These are phyloP conservation scores for Emydomyces testavorans DNA, from an alignment of 2,329 filamentous ascomycete genomes.

Conservation along the genomic window DNA sequence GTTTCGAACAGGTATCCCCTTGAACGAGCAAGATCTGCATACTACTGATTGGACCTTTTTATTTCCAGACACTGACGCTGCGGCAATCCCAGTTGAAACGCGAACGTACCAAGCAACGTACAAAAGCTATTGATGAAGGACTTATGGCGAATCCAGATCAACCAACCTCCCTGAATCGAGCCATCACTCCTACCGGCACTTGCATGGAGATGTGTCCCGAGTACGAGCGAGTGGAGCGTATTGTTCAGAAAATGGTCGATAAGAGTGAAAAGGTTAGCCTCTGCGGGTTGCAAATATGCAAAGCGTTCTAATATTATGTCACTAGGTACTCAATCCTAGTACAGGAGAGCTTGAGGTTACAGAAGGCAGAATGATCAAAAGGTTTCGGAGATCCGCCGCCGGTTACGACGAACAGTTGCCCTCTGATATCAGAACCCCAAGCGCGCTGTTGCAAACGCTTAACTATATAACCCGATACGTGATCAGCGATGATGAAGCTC, in stretches of 20 bases:
- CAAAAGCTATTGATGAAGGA: conserved; percentile 42
- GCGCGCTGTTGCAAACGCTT: conserved; percentile 36
- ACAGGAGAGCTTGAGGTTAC: conserved; percentile 26
- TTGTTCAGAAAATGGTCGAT: conserved; percentile 51
- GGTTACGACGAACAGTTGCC: conserved; percentile 53
- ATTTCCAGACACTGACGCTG: conserved; percentile 3
- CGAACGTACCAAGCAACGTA: conserved; percentile 40
- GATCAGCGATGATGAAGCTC: conserved; percentile 39
- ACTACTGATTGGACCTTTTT: conserved; percentile 3
- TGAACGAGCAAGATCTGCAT: background rate
- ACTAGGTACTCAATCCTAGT: conserved; percentile 28
- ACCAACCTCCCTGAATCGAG: conserved; percentile 47
- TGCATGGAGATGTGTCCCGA: conserved; percentile 56
- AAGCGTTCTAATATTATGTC: conserved; percentile 13
- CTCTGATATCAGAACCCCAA: conserved; percentile 51
- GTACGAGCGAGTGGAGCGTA: conserved; percentile 50
- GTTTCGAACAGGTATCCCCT: conserved; percentile 18
- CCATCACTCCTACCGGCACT: conserved; percentile 50
- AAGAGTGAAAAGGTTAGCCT: conserved; percentile 45
- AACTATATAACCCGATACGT: conserved; percentile 42
- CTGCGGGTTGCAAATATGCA: background rate
- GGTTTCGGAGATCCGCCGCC: conserved; percentile 51
- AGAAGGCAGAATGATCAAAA: conserved; percentile 48
- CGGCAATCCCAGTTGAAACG: conserved; percentile 36
- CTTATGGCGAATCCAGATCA: conserved; percentile 49